Base-by-base conservation (phyloP, 139 green algal species). In the Volvox africanus region DNA sequence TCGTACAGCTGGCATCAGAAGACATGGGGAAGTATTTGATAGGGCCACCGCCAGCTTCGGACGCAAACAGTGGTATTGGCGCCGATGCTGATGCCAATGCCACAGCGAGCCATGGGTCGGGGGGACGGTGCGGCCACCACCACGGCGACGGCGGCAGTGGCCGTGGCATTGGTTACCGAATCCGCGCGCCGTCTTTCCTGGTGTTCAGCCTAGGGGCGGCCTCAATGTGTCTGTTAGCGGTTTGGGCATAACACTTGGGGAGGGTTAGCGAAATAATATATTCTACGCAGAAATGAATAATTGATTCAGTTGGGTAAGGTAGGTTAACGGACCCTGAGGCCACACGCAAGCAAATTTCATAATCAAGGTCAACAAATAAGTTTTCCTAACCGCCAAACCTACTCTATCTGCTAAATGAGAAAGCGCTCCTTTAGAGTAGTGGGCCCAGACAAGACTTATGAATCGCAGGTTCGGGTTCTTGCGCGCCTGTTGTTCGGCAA, bases 1-100 rank as follows among this genome's bases (percentile, higher is more conserved):
- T 97, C 71, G 94, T 93, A 35, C 94, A 97, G 80, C 91, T 97
- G 26, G 76, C 97, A 80, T 91, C 92, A 3, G 92, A 94, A 81
- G 92, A 95, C 78, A 95, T 95, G 80, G 90, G 82, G 18, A 77
- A 86, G 32, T 86, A 92, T 13, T 88, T 94, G 19, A 22, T 93
- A 32, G 68, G 26, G 62, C 71, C 33, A 71, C 83, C 12, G 22
- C 1, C 26, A 21, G 26, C 36, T 62, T 21, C 28, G 32, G 71
- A 36, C 71, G 71, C 21, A 1, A 35, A 32, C 71, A 6, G 26
- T n/a, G 71, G 28, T 21, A 32, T 18, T 18, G 71, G 28, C 71
- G 26, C 21, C 24, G 14, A 2, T 32, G 71, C 21, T 2, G 14
- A 2, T 32, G 71, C 71, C 71, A 21, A 30, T 35, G 75, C 75